A percentile compares a stretch with the other conserved stretches of the same genome.
Conservation (phyloP, 108 stramenopile genomes). For the Nitzschia palea region DNA sequence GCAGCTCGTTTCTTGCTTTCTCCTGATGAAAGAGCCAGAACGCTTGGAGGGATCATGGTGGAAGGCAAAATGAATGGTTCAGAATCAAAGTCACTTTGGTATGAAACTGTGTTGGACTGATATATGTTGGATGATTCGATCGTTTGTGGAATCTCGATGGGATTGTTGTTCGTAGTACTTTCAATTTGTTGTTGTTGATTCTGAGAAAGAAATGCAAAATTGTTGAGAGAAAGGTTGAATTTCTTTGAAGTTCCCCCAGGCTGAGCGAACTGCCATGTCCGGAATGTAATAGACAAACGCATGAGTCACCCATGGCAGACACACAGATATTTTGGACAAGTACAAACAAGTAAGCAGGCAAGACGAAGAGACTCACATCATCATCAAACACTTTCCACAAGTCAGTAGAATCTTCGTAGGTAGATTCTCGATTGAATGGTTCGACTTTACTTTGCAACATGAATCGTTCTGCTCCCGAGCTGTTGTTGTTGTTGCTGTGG, state of each 20-base stretch:
- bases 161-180: too few relatives aligned
- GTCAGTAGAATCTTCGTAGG: slow-evolving; percentile 1
- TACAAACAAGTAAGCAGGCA: background rate
- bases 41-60: slow-evolving; percentile 18
- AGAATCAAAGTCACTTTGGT: background rate
- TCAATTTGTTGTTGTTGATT: background rate
- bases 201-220: background rate
- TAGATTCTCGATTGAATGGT: background rate
- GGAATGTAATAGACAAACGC: too few relatives aligned
- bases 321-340: background rate
- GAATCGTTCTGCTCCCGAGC: background rate
- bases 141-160: too few relatives aligned
- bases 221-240: background rate
- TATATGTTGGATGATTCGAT: too few relatives aligned
- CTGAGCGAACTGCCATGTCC: background rate
- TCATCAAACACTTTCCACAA: slow-evolving; percentile 14
- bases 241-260: background rate
- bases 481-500: background rate
- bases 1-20: background rate
- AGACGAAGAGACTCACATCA: background rate
- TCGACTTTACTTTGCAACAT: slow-evolving; percentile 2
- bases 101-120: too few relatives aligned
- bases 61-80: slow-evolving; percentile 12
- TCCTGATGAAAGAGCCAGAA: background rate
- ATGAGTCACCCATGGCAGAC: background rate